These are phyloP conservation scores for Kluyveromyces nonfermentans DNA, from an alignment of 805 yeast genomes.

Conservation along the genomic window DNA sequence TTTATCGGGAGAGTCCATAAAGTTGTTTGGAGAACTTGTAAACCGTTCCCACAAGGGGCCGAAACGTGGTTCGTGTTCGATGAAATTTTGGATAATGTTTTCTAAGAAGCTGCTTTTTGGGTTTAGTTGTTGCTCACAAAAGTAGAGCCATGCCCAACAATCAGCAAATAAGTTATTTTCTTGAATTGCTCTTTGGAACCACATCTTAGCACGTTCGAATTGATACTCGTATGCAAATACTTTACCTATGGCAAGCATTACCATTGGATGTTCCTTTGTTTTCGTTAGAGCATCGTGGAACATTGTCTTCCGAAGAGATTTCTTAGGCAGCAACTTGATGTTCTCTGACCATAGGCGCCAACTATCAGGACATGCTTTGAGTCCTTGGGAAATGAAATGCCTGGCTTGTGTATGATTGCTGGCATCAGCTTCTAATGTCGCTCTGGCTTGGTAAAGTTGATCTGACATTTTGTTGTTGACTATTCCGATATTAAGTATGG, in stretches of 20 bases:
- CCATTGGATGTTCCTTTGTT: slow-evolving; percentile 49
- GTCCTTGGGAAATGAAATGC: slow-evolving; percentile 46
- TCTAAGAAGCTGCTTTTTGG: slow-evolving; percentile 25
- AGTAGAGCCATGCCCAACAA: slow-evolving; percentile 58
- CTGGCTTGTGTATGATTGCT: slow-evolving; percentile 45
- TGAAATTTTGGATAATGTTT: slow-evolving; percentile 30
- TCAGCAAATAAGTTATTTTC: slow-evolving; percentile 60
- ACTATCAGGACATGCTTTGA: slow-evolving; percentile 48
- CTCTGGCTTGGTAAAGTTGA: slow-evolving; percentile 47
- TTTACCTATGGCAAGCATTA: slow-evolving; percentile 56
- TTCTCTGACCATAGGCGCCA: slow-evolving; percentile 59
- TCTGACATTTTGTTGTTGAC: slow-evolving; percentile 41
- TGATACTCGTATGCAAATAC: slow-evolving; percentile 62
- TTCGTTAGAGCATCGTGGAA: slow-evolving; percentile 63
- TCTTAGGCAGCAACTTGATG: slow-evolving; percentile 35
- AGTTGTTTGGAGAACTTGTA: neutral
- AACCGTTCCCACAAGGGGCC: slow-evolving; percentile 32
- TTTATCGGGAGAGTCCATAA: neutral
- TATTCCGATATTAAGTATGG: slow-evolving; percentile 60
- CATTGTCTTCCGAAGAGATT: slow-evolving; percentile 45
- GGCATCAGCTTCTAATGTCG: slow-evolving; percentile 45
- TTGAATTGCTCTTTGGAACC: slow-evolving; percentile 65
- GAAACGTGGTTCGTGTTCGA: slow-evolving; percentile 43
- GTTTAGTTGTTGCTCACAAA: slow-evolving; percentile 11
- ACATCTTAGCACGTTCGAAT: slow-evolving; percentile 50